Evolutionary conservation across 192 early-diverging fungal genomes (phyloP), one percentile per base, ranked within the genome.

Genomic region (Mortierella alpina): DNA sequence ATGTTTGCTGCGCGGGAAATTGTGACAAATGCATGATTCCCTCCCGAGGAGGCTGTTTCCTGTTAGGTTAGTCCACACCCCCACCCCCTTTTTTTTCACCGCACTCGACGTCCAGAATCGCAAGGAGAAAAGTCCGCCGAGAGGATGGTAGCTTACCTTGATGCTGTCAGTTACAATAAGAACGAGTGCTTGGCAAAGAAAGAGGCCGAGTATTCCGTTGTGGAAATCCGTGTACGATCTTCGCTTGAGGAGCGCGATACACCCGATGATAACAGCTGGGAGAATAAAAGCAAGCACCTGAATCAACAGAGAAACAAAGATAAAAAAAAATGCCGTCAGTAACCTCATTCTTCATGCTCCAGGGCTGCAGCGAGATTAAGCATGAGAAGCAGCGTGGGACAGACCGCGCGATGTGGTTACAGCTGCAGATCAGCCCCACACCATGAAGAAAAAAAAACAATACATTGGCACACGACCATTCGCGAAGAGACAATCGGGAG

Each of bases 141-240:
- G 44, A 9, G 18, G 52, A 52, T 15, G 20, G 44, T 41, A 0
- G 20, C 45, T 65, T 84, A 87, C 84, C 75, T 89, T 89, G 55
- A 89, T 68, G 18, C 84, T 67, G 50, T 87, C 80, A 5, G 86
- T 87, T 17, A 89, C 82, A 61, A 84, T 74, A 17, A 87, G 73
- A 6, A 83, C 86, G 41, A 87, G 70, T 7, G 84, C 66, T 39
- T 85, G 73, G 7, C 82, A 69, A 7, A 87, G 74, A 17, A 77
- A 66, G 4, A 89, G 73, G 2, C 88, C 86, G 66, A 82, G 60
- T 14, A 66, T 42, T 44, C 73, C 68, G 63, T 84, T 74, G 66
- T 84, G 83, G 55, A 70, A 59, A 53, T 84, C 83, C 12, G 69
- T 66, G 64, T 80, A 80, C 12, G 76, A 80, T 50, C 11, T 71